Percentiles rank a stretch among this genome's conserved stretches.
These are phyloP conservation scores for Penicillium sp. DNA, from an alignment of 2,329 filamentous ascomycete species.

Conservation along the genomic window DNA sequence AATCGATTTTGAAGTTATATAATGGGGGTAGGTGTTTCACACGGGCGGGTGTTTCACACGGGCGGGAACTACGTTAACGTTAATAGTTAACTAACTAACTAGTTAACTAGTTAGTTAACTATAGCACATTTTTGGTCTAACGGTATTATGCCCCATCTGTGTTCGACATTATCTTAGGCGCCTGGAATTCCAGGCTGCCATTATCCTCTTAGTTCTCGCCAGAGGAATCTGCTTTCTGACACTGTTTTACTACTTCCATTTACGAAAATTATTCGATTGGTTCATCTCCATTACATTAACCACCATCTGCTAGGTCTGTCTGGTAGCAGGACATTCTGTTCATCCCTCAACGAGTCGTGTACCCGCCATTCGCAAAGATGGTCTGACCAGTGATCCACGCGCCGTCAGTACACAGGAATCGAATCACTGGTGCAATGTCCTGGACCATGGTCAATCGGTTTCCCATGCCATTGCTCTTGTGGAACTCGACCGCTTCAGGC, in stretches of 20 bases:
- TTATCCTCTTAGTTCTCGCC: not conserved
- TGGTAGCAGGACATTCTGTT: not conserved
- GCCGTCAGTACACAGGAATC: conserved; percentile 54
- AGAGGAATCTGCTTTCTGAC: no score
- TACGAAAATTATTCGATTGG: not conserved
- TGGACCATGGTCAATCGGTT: conserved; percentile 50
- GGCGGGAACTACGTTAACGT: no score
- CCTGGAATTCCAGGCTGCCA: no score
- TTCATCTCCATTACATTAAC: not conserved
- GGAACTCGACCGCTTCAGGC: conserved; percentile 52
- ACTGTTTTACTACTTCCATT: no score
- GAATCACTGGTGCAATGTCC: conserved; percentile 55
- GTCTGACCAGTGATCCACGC: conserved; percentile 57
- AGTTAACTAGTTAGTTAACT: no score
- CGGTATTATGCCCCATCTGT: no score
- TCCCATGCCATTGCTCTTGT: conserved; percentile 54
- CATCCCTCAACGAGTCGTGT: conserved; percentile 49
- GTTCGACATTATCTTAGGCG: no score
- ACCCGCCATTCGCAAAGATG: conserved; percentile 57
- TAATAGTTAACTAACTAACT: no score
- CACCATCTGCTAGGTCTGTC: not conserved
- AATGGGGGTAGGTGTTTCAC: no score
- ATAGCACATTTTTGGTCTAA: no score
- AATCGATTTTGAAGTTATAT: no score
- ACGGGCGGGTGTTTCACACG: no score